phyloP scores from a whole-genome alignment of 345 rosid genomes.

The Syzygium aqueum region DNA sequence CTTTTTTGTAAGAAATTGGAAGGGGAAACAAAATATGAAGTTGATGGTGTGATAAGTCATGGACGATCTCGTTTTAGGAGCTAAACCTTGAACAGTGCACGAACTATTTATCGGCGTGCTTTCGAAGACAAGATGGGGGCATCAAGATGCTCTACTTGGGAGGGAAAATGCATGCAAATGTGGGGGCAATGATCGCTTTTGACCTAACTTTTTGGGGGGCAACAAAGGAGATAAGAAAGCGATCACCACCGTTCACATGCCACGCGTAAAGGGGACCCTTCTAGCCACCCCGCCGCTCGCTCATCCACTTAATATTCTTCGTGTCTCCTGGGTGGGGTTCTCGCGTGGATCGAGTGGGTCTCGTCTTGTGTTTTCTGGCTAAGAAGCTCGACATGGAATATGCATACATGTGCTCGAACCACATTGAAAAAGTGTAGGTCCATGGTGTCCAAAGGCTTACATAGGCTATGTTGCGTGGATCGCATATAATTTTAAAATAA shows the following conservation, averaged over 20 bases:
- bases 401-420: not conserved
- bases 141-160: not conserved
- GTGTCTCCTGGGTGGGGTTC: not conserved
- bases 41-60: not conserved
- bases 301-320: not conserved
- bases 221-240: not conserved
- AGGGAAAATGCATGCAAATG: not conserved
- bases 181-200: not conserved
- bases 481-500: rapidly evolving
- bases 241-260: not conserved
- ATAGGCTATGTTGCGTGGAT: not conserved
- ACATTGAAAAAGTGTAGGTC: not conserved
- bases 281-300: not conserved
- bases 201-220: not conserved
- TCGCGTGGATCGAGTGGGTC: not conserved
- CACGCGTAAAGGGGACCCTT: not conserved
- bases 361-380: not conserved
- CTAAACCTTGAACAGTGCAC: not conserved
- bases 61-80: not conserved
- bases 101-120: not conserved
- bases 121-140: not conserved
- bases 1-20: not conserved
- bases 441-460: not conserved
- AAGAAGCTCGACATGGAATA: not conserved
- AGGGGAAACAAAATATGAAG: not conserved